Evolutionary conservation across 768 basidiomycete species (phyloP), one percentile per base, ranked within the genome.

Genomic region (Tulasnella sp.): DNA sequence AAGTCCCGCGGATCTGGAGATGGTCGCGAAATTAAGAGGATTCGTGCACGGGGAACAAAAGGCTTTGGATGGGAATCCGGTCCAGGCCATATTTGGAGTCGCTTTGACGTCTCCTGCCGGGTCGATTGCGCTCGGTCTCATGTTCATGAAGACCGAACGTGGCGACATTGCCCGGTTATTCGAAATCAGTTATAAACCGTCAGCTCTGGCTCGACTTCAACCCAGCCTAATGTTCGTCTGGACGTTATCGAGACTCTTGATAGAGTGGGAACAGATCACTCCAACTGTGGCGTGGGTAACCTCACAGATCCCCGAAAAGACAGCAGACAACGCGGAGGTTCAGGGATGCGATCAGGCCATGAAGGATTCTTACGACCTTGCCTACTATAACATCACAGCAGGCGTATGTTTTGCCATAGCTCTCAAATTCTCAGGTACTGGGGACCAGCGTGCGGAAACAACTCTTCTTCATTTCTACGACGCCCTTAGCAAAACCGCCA

Each of bases 361-460:
- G 12, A 81, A 87, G 57, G 83, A 87, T 59, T 79, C 85, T 12
- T 77, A 84, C 63, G 92, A 97, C 66, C 70, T 96, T 55, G 94
- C 92, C 0, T 89, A 92, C 70, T 89, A 87, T 71, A 87, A 94
- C 68, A 86, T 98, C 61, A 71, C 94, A 31, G 84, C 92, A 1
- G 94, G 90, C 2, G 85, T 84, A 59, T 97, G 93, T 71, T 92
- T 97, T 63, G 89, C 82, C 1, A 78, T 98, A 41, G 92, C 85
- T 9, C 73, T 99, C 61, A 97, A 94, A 69, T 96, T 83, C 65
- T 94, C 94, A 2, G 94, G 96, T 4, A 94, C 92, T 1, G 93
- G 92, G 0, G 78, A 87, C 19, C 86, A 92, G 60, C 84, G 92
- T 63, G 94, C 93, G 1, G 91, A 96, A 67, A 73, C 79, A 46